These are phyloP conservation scores for Aotearoamyces nothofagi DNA, from an alignment of 2,329 filamentous ascomycete genomes.

Conservation along the genomic window DNA sequence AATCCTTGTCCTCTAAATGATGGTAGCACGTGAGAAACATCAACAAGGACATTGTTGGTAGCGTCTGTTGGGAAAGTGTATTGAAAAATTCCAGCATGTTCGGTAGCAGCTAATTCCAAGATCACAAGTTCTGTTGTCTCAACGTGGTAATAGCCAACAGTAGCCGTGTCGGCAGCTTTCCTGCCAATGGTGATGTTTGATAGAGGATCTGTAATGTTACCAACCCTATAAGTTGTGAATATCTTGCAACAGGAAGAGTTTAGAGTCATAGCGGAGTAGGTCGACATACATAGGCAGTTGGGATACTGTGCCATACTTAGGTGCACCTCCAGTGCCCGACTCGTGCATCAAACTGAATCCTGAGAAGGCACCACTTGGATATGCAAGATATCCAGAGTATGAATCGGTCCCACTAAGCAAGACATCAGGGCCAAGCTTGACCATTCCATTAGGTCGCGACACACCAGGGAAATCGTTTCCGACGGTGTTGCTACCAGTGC, in stretches of 20 bases:
- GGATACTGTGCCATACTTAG: conserved; percentile 52
- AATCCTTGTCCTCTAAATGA: conserved; percentile 44
- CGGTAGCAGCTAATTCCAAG: conserved; percentile 39
- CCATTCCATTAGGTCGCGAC: conserved; percentile 7
- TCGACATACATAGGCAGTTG: conserved; percentile 44
- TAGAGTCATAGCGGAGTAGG: too few relatives aligned
- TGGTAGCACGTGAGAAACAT: conserved; percentile 50
- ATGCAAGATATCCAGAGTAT: conserved; percentile 37
- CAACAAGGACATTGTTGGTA: conserved; percentile 32
- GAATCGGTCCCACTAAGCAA: conserved; percentile 30
- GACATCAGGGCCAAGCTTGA: conserved; percentile 7
- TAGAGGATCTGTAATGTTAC: conserved; percentile 35
- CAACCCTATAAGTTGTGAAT: too few relatives aligned
- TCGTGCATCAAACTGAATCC: conserved; percentile 51
- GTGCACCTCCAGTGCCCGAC: conserved; percentile 51
- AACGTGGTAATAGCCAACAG: conserved; percentile 47
- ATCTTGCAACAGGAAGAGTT: too few relatives aligned
- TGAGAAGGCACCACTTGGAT: conserved; percentile 33
- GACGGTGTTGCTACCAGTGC: conserved; percentile 3
- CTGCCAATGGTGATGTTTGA: conserved; percentile 38
- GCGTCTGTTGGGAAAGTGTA: conserved; percentile 37
- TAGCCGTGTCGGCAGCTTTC: conserved; percentile 31
- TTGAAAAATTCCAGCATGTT: conserved; percentile 41
- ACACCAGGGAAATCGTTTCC: conserved; percentile 8
- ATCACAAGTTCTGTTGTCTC: conserved; percentile 36